phyloP scores from a whole-genome alignment of 2,329 filamentous ascomycete genomes.

The Chrysosporium queenslandicum region DNA sequence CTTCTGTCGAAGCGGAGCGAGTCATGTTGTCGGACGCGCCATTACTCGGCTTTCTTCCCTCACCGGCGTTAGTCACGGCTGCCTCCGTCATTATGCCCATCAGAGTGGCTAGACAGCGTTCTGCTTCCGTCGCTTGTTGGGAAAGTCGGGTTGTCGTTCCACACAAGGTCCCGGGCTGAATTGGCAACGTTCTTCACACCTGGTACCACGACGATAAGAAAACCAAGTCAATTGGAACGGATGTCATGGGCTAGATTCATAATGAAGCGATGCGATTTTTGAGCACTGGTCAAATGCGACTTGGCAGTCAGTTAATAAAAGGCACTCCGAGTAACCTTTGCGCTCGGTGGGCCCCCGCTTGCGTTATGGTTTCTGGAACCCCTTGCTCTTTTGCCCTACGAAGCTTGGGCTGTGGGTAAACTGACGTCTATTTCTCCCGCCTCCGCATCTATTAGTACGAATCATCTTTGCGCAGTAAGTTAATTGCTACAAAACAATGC shows the following conservation, averaged over 20 bases:
- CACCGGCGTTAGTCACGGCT: conserved; percentile 14
- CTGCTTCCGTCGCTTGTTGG: not conserved
- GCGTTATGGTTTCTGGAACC: conserved; percentile 1
- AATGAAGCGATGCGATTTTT: conserved; percentile 10
- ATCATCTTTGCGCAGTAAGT: not conserved
- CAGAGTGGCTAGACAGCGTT: conserved; percentile 7
- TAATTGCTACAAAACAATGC: not conserved
- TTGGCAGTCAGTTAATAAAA: conserved; percentile 9
- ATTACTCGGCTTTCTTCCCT: conserved; percentile 22
- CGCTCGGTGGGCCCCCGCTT: conserved; percentile 3
- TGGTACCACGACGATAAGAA: conserved; percentile 16
- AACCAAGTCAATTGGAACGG: conserved; percentile 3
- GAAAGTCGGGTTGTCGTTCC: conserved; percentile 6
- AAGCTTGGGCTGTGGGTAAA: not conserved
- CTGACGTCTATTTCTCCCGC: not conserved
- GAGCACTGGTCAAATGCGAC: conserved; percentile 6
- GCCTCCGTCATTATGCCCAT: conserved; percentile 13
- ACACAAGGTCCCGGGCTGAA: conserved; percentile 11
- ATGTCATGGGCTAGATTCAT: conserved; percentile 7
- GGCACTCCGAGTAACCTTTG: conserved; percentile 8
- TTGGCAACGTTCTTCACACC: conserved; percentile 13
- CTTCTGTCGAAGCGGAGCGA: conserved; percentile 13
- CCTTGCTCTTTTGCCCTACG: not conserved
- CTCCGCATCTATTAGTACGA: not conserved
- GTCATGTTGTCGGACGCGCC: conserved; percentile 20